Base-by-base conservation (phyloP, 345 rosid species). In the Rhodamnia rubescens region DNA sequence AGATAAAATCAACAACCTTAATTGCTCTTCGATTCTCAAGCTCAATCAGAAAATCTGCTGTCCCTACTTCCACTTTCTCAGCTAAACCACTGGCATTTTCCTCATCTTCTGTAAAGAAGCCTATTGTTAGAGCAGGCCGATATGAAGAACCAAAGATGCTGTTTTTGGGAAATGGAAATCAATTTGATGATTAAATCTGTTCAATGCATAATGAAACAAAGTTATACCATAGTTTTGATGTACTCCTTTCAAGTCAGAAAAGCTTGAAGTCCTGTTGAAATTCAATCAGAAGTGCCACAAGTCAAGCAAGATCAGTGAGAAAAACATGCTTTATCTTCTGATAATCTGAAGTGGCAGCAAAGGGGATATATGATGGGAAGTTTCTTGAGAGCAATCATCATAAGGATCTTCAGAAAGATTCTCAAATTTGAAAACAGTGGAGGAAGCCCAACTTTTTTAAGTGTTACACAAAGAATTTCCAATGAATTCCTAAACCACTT, bases 1-100 rank as follows among this genome's bases (percentile, higher is more conserved):
- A 47, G 85, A 84, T 81, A 85, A 88, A 82, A 13, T 86, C 42
- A 86, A 85, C 44, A 87, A 94, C 98, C 95, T 96, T 96, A 57
- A 96, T 96, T 20, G 95, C 89, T 87, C 96, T 91, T 88, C 85
- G 90, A 49, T 92, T 92, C 89, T 96, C 97, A 50, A 96, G 92
- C 87, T 92, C 92, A 11, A 95, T 40, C 29, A 94, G 93, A 88
- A 90, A 95, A 83, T 86, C 89, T 29, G 93, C 94, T 0, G 93
- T 93, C 86, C 94, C 96, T 49, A 89, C 90, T 87, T 90, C 88
- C 36, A 90, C 89, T 87, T 90, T 92, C 49, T 53, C 87, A 74
- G 78, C 52, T 26, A 57, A 57, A 64, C 56, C 87, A 22, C 87
- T 88, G 54, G 91, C 88, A 49, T 5, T 74, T 87, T 91, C 95